Base-by-base conservation (phyloP, 768 basidiomycete genomes). In the Leccinellum albellum region DNA sequence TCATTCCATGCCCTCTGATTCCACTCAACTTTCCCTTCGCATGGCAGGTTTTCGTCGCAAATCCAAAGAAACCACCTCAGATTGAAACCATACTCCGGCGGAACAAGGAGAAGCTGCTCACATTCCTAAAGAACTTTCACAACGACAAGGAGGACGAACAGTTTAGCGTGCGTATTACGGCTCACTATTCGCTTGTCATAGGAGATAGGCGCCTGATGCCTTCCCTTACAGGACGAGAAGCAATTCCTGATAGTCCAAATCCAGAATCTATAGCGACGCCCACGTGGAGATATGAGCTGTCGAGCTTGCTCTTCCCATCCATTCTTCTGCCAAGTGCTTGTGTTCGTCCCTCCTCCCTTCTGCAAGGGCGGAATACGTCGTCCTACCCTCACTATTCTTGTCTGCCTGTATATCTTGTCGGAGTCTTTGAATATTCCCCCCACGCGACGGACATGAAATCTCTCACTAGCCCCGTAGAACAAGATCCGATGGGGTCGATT, bases 121-220 rank as follows among this genome's bases (percentile, higher is more conserved):
- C 76, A 17, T 99, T 98, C 78, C 76, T 99, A 59, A 91, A 89
- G 72, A 82, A 82, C 52, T 99, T 99, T 79, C 96, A 98, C 71
- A 98, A 97, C 67, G 97, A 99, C 73, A 96, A 97, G 73, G 96
- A 98, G 74, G 94, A 98, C 73, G 96, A 97, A 69, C 94, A 98
- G 77, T 98, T 96, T 74, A 94, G 85, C 64, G 93, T 85, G 63
- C 64, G 82, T 72, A 42, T 13, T 32, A 13, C 32, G 10, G 32
- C 14, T 23, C 21, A n/a, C 17, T 8, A 8, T 15, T 13, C 26
- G 6, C 21, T 33, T 51, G 26, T 37, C n/a, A 23, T 3, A 23
- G 44, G 33, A 12, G 24, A 52, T 26, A 1, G 33, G 28, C 32
- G 6, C 13, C n/a, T 58, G 49, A 58, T 46, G 2, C 13, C 21